phyloP scores from a whole-genome alignment of 2,329 filamentous ascomycete species.

The Aspergillus ustus region DNA sequence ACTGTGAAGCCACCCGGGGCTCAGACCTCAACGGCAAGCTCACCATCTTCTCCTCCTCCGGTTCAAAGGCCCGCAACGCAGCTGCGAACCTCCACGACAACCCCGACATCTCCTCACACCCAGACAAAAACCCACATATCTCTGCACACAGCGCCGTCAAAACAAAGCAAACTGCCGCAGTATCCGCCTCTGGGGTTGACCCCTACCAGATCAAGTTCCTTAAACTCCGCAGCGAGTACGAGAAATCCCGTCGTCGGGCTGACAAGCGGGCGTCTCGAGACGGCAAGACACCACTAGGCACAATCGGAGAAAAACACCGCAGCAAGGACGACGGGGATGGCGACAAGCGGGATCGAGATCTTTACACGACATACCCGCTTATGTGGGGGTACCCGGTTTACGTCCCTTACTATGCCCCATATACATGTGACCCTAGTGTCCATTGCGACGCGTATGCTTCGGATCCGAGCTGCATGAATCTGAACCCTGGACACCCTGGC shows the following conservation, averaged over 20 bases:
- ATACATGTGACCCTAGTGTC: constrained; percentile 50
- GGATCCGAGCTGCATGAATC: constrained; percentile 52
- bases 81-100: constrained; percentile 53
- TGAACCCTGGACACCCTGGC: constrained; percentile 45
- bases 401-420: constrained; percentile 53
- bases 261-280: constrained; percentile 39
- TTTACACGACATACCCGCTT: constrained; percentile 37
- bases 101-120: constrained; percentile 50
- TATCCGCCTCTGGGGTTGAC: constrained; percentile 1
- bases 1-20: constrained; percentile 74
- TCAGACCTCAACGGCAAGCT: constrained; percentile 55
- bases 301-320: background rate
- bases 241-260: constrained; percentile 39
- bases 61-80: constrained; percentile 57
- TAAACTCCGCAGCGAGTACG: constrained; percentile 62
- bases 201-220: constrained; percentile 38
- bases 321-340: background rate
- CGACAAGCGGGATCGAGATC: background rate
- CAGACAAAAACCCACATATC: constrained; percentile 68
- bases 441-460: constrained; percentile 47
- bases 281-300: constrained; percentile 22
- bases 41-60: constrained; percentile 44
- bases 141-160: constrained; percentile 72
- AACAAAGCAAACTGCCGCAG: constrained; percentile 9
- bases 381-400: constrained; percentile 52